Evolutionary conservation across 768 basidiomycete genomes (phyloP), one percentile per base, ranked within the genome.

Genomic region (Termitomyces sp.): DNA sequence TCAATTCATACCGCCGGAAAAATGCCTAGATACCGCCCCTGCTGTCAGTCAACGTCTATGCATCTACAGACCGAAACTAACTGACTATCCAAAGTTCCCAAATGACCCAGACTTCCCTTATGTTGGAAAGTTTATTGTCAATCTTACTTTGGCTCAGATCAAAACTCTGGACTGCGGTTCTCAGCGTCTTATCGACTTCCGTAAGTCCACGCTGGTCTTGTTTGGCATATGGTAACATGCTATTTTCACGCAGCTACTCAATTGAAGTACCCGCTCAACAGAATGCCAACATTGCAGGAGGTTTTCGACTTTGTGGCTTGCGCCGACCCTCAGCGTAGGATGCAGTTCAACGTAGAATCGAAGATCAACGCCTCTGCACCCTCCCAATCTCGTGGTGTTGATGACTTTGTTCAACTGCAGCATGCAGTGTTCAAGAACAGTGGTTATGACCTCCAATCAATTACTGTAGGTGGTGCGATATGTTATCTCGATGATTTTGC

Each of bases 161-260:
- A 86, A 86, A 70, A 92, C 87, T 5, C 69, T 93, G 45, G 89
- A 93, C 67, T 93, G 91, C 62, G 90, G 90, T 41, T 89, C 88
- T 11, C 74, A 78, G 62, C 80, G 89, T 26, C 80, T 82, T 50
- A 62, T 68, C 10, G 72, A 76, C 58, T 87, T 78, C 63, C 85
- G 87, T 89, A 70, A 65, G 84, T 64, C 22, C 7, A 30, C n/a
- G 2, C 43, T 50, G 52, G 50, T 26, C 46, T 33, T 47, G 7
- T 44, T 58, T 6, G 24, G 22, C 40, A 41, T n/a, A 41, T 20
- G 40, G 18, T 41, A 10, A 41, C 40, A 41, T 41, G n/a, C n/a
- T 41, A 41, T 45, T 16, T 58, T 3, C 5, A 41, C 28, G 36
- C 63, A 88, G 87, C 85, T 11, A 69, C 84, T 61, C 87, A 88